Evolutionary conservation across 495 filamentous ascomycete genomes (phyloP).

Genomic region (Viridothelium virens): DNA sequence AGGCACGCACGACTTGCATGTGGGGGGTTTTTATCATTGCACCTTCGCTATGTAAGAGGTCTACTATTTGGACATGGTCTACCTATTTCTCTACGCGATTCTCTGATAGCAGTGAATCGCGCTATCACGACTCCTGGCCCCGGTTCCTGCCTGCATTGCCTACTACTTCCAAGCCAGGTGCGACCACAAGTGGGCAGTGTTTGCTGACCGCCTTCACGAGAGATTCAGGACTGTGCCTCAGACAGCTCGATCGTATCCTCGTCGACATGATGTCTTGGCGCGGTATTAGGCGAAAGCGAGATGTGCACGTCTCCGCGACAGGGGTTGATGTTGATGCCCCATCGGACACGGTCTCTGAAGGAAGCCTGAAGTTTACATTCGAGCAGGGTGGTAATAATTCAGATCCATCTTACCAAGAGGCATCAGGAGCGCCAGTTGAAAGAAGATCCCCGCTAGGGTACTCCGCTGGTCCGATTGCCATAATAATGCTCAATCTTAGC

Average conservation of each 20-base stretch:
- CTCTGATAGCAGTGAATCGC: no score
- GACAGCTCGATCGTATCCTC: no score
- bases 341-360: not conserved
- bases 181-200: no score
- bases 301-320: not conserved
- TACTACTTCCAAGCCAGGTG: no score
- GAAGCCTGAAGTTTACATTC: constrained; percentile 6
- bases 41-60: not conserved
- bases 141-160: no score
- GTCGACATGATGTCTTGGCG: not conserved
- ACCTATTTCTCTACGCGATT: no score
- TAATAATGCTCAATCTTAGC: constrained; percentile 55
- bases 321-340: not conserved
- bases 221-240: no score
- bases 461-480: constrained; percentile 47
- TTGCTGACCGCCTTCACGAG: no score
- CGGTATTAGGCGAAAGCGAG: not conserved
- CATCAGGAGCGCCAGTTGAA: constrained; percentile 56
- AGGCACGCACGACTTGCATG: not conserved
- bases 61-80: no score
- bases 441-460: constrained; percentile 52
- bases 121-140: no score
- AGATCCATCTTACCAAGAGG: constrained; percentile 53
- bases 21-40: not conserved
- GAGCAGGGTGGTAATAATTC: constrained; percentile 40